Evolutionary conservation across 176 grass and related monocot genomes (phyloP), one percentile per base, ranked within the genome.

Genomic region (Hsuehochloa calcarea): DNA sequence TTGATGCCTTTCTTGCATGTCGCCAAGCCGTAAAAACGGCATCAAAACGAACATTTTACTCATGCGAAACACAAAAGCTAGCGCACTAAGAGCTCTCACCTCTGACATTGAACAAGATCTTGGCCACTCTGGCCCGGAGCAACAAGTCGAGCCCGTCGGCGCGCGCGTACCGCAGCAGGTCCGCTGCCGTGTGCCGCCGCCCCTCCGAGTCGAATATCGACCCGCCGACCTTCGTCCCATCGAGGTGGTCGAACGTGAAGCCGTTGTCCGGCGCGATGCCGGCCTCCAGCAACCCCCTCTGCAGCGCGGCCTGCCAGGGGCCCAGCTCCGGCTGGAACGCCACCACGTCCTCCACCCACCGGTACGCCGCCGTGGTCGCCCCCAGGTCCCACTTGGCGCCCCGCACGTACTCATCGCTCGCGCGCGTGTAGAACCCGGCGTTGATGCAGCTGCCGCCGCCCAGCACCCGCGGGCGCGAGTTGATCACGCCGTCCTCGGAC

Each of bases 381-480:
- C 2, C 69, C 6, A 47, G 40, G 75, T 97, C 85, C 89, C 90
- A 93, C 5, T 87, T 90, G 74, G 62, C 78, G 40, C 26, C 75
- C 22, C 20, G 45, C 67, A 87, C 90, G 80, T 94, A 94, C 47
- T 72, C 68, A 23, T 68, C 50, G 82, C 79, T 66, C 19, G 92
- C 90, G 14, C 95, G 92, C 20, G 95, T 94, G 87, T 90, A 97
- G 92, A 97, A 97, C 0, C 95, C 95, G 6, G 90, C 95, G 78
- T 97, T 97, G 82, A 93, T 85, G 90, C 92, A 95, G 86, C 86
- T 91, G 55, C 95, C 95, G 41, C 95, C 95, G 37, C 92, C 95
- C 16, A 97, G 95, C 68, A 94, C 92, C 50, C 95, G 87, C 0
- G 92, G 89, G 31, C 89, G 88, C 35, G 92, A 88, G 66, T 94